These are phyloP conservation scores for Geotrichum macrosporum DNA, from an alignment of 1,139 yeast species.

Conservation along the genomic window DNA sequence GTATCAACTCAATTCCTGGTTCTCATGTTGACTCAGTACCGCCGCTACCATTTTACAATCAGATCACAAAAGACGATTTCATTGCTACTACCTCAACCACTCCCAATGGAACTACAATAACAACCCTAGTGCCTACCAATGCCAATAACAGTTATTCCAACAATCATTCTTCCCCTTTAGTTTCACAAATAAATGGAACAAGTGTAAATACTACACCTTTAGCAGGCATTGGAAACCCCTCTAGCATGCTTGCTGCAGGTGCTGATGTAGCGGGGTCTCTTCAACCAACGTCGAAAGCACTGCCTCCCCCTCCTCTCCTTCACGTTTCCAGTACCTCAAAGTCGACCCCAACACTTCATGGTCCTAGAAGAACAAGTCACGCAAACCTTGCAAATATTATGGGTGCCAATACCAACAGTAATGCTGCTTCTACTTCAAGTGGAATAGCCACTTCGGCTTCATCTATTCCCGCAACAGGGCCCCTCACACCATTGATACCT, in stretches of 20 bases:
- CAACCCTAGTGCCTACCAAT: constrained; percentile 77
- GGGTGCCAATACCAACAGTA: neutral
- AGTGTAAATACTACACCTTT: constrained; percentile 15
- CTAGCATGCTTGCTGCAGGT: constrained; percentile 20
- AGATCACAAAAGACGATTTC: constrained; percentile 87
- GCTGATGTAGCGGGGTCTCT: constrained; percentile 22
- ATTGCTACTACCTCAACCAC: constrained; percentile 80
- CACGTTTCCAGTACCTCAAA: constrained; percentile 2
- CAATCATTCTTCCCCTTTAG: constrained; percentile 25
- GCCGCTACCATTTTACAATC: constrained; percentile 90
- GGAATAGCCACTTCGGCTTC: neutral
- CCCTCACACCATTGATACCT: neutral
- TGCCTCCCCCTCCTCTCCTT: constrained; percentile 9
- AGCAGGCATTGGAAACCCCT: constrained; percentile 21
- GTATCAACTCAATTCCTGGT: constrained; percentile 16
- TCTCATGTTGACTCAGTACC: constrained; percentile 33
- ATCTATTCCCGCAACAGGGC: neutral
- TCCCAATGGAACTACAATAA: constrained; percentile 87
- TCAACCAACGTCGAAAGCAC: constrained; percentile 20
- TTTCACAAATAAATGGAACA: constrained; percentile 2
- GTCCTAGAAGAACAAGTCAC: neutral
- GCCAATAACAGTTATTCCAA: constrained; percentile 20
- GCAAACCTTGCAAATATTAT: neutral
- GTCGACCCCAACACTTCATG: neutral
- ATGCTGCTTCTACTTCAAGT: neutral